Evolutionary conservation across 2,329 filamentous ascomycete species (phyloP).

Genomic region (Escovopsis sp.): DNA sequence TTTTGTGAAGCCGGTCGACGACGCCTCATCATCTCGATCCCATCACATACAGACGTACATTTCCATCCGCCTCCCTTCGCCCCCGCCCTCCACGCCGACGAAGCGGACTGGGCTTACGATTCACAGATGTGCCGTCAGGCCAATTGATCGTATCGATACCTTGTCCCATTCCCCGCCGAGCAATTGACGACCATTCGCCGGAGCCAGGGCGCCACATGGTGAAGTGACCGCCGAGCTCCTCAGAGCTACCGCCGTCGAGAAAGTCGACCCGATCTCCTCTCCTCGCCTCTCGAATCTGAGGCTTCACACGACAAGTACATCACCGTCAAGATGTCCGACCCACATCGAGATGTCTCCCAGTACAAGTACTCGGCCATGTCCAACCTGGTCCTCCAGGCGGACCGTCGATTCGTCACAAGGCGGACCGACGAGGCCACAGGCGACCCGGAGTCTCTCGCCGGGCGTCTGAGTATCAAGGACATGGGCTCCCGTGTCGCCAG

Average conservation of each 20-base stretch:
- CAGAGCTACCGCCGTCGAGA: constrained; percentile 22
- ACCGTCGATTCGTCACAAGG: constrained; percentile 86
- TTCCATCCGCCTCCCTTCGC: no score
- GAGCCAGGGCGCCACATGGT: constrained; percentile 21
- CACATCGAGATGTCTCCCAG: constrained; percentile 73
- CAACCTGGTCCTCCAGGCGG: constrained; percentile 99
- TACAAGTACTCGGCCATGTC: constrained; percentile 99
- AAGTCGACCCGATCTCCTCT: constrained; percentile 11
- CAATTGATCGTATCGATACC: constrained; percentile 5
- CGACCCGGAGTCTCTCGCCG: constrained; percentile 92
- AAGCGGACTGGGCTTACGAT: constrained; percentile 7
- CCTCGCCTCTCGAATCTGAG: no score
- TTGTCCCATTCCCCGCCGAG: no score
- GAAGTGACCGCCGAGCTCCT: constrained; percentile 17
- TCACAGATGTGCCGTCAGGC: constrained; percentile 9
- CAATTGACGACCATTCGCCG: no score
- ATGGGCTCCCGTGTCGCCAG: constrained; percentile 80
- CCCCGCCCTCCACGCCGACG: constrained; percentile 7
- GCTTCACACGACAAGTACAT: constrained; percentile 8
- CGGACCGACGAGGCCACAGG: constrained; percentile 90
- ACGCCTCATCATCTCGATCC: constrained; percentile 1
- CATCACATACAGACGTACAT: constrained; percentile 8
- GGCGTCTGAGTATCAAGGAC: constrained; percentile 80
- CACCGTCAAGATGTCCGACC: constrained; percentile 50
- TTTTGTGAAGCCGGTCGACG: constrained; percentile 17